Conservation (phyloP, 2,329 filamentous ascomycete species). For the Fusarium phyllophilum region DNA sequence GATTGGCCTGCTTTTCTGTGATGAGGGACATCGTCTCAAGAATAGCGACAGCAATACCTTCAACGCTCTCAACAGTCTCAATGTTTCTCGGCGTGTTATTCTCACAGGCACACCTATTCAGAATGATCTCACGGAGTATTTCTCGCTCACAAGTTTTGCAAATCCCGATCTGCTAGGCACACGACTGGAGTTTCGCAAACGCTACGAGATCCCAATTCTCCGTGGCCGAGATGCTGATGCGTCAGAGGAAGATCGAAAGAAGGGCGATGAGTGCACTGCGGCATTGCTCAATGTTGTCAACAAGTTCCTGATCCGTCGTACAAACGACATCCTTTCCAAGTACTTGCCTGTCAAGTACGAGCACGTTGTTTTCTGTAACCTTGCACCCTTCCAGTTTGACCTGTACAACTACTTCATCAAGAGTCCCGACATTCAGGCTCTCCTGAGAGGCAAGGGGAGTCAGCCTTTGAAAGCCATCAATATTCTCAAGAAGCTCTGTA, state of each 20-base stretch:
- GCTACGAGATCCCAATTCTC: conserved; percentile 92
- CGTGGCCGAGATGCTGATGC: conserved; percentile 91
- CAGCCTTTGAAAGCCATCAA: conserved; percentile 97
- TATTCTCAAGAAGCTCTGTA: conserved; percentile 97
- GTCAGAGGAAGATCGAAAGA: conserved; percentile 81
- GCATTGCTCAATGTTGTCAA: conserved; percentile 90
- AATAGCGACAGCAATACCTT: conserved; percentile 98
- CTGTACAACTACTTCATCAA: conserved; percentile 98
- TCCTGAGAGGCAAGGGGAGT: conserved; percentile 92
- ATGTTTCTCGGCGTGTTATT: conserved; percentile 92
- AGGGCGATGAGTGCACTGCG: conserved; percentile 82
- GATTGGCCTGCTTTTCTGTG: conserved; percentile 92
- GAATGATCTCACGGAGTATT: conserved; percentile 98
- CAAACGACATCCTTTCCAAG: conserved; percentile 97
- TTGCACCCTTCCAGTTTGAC: conserved; percentile 90
- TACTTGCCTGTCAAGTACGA: conserved; percentile 99
- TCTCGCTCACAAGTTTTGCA: conserved; percentile 93
- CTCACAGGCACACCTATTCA: conserved; percentile 97
- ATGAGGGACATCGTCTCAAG: conserved; percentile 96
- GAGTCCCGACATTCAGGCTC: conserved; percentile 91
- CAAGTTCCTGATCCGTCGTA: conserved; percentile 97
- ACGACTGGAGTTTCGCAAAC: conserved; percentile 89
- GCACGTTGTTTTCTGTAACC: conserved; percentile 97
- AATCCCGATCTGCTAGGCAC: conserved; percentile 93
- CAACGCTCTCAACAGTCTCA: conserved; percentile 86